These are phyloP conservation scores for Zalaria sp. DNA, from an alignment of 2,329 filamentous ascomycete species.

Conservation along the genomic window DNA sequence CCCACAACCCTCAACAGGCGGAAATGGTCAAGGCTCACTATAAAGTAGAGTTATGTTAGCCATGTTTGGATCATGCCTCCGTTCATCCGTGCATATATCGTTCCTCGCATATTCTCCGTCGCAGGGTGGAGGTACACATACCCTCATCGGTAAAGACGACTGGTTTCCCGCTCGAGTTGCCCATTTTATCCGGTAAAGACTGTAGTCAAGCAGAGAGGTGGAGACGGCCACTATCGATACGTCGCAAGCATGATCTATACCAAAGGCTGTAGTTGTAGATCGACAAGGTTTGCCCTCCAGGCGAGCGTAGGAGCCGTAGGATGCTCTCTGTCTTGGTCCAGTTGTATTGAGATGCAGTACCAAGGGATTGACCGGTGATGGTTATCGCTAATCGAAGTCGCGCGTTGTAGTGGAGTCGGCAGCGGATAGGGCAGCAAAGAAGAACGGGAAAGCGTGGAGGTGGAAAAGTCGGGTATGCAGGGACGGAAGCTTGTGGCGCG, in stretches of 20 bases:
- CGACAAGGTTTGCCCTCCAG: too few relatives aligned
- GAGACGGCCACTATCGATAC: neutral
- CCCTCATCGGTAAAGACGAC: conserved; percentile 87
- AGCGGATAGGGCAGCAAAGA: too few relatives aligned
- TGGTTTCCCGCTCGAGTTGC: conserved; percentile 89
- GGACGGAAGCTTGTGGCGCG: too few relatives aligned
- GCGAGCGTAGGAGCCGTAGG: too few relatives aligned
- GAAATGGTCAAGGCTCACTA: conserved; percentile 96
- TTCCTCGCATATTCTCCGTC: conserved; percentile 4
- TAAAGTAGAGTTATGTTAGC: neutral
- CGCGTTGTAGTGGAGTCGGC: too few relatives aligned
- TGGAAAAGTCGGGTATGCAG: too few relatives aligned
- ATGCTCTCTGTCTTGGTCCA: too few relatives aligned
- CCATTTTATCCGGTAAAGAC: conserved; percentile 43
- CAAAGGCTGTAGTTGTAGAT: neutral
- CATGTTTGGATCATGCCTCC: neutral
- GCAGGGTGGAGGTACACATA: conserved; percentile 29
- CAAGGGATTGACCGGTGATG: too few relatives aligned
- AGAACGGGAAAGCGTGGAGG: too few relatives aligned
- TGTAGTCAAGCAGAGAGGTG: neutral
- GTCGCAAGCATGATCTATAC: neutral
- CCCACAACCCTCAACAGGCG: conserved; percentile 88
- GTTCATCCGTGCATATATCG: neutral
- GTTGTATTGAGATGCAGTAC: too few relatives aligned
- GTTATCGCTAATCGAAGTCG: too few relatives aligned